Evolutionary conservation across 2,329 filamentous ascomycete genomes (phyloP).

Genomic region (Dactylonectria estremocensis): DNA sequence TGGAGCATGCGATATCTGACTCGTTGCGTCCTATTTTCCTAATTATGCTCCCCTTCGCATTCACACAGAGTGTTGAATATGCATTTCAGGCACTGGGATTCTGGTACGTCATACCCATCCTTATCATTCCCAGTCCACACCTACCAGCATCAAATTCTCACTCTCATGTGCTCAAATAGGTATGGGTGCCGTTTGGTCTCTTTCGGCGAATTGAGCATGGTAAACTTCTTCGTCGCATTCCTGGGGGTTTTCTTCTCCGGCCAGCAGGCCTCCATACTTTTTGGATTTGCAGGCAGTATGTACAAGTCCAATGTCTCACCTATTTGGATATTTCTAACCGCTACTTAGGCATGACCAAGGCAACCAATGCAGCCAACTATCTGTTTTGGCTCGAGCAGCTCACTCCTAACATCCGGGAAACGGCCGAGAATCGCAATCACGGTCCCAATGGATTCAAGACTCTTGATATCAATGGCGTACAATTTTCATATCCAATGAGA

Average conservation of each 20-base stretch:
- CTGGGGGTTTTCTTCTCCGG: constrained; percentile 64
- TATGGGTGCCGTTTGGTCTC: constrained; percentile 56
- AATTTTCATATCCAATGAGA: constrained; percentile 73
- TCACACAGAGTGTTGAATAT: constrained; percentile 55
- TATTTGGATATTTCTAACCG: constrained; percentile 46
- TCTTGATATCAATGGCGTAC: constrained; percentile 67
- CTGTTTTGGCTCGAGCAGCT: constrained; percentile 62
- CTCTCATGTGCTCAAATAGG: constrained; percentile 36
- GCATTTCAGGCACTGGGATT: constrained; percentile 59
- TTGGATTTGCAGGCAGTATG: neutral
- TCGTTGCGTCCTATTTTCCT: constrained; percentile 50
- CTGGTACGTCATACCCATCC: constrained; percentile 31
- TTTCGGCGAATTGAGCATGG: constrained; percentile 65
- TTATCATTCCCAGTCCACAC: too few species aligned
- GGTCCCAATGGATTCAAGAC: constrained; percentile 51
- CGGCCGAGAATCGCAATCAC: constrained; percentile 55
- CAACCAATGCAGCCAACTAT: constrained; percentile 63
- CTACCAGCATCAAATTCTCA: too few species aligned
- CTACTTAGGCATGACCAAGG: constrained; percentile 67
- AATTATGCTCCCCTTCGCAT: constrained; percentile 54
- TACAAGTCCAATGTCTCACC: too few species aligned
- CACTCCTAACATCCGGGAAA: constrained; percentile 59
- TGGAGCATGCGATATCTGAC: constrained; percentile 47
- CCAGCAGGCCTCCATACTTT: constrained; percentile 50
- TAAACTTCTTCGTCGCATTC: constrained; percentile 66